Percentiles rank a stretch among this genome's conserved stretches.
phyloP scores from a whole-genome alignment of 352 stramenopile species.

The Globisporangium viniferum region DNA sequence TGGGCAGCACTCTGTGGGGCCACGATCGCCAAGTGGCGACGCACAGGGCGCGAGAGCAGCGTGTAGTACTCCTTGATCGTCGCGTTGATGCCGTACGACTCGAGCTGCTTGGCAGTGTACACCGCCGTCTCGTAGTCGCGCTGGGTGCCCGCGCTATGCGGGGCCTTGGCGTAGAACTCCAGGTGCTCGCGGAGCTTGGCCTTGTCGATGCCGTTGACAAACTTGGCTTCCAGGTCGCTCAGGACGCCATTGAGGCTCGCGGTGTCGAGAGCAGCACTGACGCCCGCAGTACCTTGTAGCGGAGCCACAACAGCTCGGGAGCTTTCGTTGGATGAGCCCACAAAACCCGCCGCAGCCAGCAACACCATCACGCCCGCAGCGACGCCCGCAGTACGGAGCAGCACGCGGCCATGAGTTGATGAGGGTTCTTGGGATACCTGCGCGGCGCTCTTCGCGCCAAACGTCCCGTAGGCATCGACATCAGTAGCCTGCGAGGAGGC shows the following conservation, averaged over 20 bases:
- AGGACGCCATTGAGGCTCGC: background rate
- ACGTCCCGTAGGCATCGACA: slow-evolving; percentile 7
- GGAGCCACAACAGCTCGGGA: background rate
- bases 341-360: background rate
- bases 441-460: background rate
- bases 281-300: background rate
- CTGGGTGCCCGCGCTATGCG: slow-evolving; percentile 38
- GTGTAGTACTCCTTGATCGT: slow-evolving; percentile 68
- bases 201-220: slow-evolving; percentile 9
- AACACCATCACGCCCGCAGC: slow-evolving; percentile 5
- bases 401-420: background rate
- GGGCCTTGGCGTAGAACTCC: slow-evolving; percentile 20
- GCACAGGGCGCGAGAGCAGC: slow-evolving; percentile 61
- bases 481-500: background rate
- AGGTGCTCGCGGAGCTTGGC: slow-evolving; percentile 11
- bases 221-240: slow-evolving; percentile 8
- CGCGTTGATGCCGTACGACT: slow-evolving; percentile 59
- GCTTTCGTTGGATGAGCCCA: background rate
- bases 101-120: slow-evolving; percentile 53
- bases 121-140: slow-evolving; percentile 62
- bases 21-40: slow-evolving; percentile 43
- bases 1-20: slow-evolving; percentile 26
- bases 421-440: background rate
- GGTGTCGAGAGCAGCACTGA: background rate
- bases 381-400: slow-evolving; percentile 1